Conservation (phyloP, 345 rosid species). For the Excoecaria agallocha region DNA sequence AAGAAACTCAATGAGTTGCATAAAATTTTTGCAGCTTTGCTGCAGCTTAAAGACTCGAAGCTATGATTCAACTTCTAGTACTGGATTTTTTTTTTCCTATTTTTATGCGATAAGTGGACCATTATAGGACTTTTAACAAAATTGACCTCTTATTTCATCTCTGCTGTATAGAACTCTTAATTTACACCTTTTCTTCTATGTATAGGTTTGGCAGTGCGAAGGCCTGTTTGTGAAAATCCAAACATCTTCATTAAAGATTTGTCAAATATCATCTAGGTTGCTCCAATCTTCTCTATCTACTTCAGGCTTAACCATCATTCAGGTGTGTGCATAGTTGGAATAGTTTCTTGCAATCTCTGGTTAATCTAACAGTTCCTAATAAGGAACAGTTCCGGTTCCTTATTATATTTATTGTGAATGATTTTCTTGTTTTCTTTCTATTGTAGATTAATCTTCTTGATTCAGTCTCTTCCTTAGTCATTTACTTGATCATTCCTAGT, state of each 20-base stretch:
- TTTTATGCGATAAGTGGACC: slow-evolving; percentile 4
- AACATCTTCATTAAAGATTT: slow-evolving; percentile 59
- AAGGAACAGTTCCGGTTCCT: slow-evolving; percentile 1
- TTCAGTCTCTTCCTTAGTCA: slow-evolving; percentile 5
- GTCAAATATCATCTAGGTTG: slow-evolving; percentile 43
- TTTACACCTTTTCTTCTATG: slow-evolving; percentile 7
- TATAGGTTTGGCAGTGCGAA: slow-evolving; percentile 65
- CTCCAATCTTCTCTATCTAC: slow-evolving; percentile 45
- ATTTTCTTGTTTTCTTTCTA: slow-evolving; percentile 4
- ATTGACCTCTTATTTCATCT: slow-evolving; percentile 1
- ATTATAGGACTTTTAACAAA: neutral
- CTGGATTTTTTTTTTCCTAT: neutral
- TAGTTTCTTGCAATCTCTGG: neutral
- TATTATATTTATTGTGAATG: neutral
- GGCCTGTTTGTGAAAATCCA: slow-evolving; percentile 51
- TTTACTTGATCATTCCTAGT: slow-evolving; percentile 15
- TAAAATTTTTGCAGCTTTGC: neutral
- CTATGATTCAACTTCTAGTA: neutral
- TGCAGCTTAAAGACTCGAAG: neutral
- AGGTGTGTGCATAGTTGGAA: slow-evolving; percentile 44
- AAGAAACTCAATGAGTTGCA: neutral
- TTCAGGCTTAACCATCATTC: slow-evolving; percentile 46
- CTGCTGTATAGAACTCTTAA: neutral
- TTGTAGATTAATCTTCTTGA: slow-evolving; percentile 9
- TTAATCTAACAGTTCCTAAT: slow-evolving; percentile 1